Evolutionary conservation across 306 rosid genomes (phyloP).

Genomic region (Sechiopsis laciniata): DNA sequence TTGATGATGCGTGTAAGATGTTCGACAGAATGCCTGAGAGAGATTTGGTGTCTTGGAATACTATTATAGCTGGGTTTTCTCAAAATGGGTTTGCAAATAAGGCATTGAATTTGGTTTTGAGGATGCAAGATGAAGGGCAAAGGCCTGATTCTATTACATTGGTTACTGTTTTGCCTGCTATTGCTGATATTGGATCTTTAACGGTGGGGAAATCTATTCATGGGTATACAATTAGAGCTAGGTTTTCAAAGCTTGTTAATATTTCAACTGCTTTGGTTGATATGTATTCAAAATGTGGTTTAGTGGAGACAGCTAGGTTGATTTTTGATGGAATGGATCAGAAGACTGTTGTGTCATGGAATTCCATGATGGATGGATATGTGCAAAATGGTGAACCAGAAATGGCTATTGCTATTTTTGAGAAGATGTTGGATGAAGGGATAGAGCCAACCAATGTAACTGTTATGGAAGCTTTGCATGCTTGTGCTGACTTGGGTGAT

Average conservation of each 20-base stretch:
- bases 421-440: slow-evolving; percentile 60
- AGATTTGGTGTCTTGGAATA: slow-evolving; percentile 84
- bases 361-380: slow-evolving; percentile 74
- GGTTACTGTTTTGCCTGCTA: slow-evolving; percentile 79
- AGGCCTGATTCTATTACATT: slow-evolving; percentile 71
- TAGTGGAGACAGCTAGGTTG: slow-evolving; percentile 43
- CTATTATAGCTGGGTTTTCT: slow-evolving; percentile 62
- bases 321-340: slow-evolving; percentile 55
- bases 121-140: slow-evolving; percentile 65
- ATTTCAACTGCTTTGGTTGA: slow-evolving; percentile 58
- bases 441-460: slow-evolving; percentile 62
- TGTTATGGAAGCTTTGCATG: slow-evolving; percentile 69
- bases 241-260: slow-evolving; percentile 60
- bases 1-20: slow-evolving; percentile 68
- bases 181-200: slow-evolving; percentile 58
- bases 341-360: slow-evolving; percentile 78
- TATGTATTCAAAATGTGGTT: slow-evolving; percentile 76
- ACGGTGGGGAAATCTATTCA: slow-evolving; percentile 65
- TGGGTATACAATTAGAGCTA: slow-evolving; percentile 54
- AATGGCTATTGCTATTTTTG: slow-evolving; percentile 54
- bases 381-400: slow-evolving; percentile 57
- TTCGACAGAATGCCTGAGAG: slow-evolving; percentile 77
- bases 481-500: slow-evolving; percentile 78
- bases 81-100: slow-evolving; percentile 63
- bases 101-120: slow-evolving; percentile 44